These are phyloP conservation scores for Tolypocladium endophyticum DNA, from an alignment of 2,329 filamentous ascomycete genomes.

Conservation along the genomic window DNA sequence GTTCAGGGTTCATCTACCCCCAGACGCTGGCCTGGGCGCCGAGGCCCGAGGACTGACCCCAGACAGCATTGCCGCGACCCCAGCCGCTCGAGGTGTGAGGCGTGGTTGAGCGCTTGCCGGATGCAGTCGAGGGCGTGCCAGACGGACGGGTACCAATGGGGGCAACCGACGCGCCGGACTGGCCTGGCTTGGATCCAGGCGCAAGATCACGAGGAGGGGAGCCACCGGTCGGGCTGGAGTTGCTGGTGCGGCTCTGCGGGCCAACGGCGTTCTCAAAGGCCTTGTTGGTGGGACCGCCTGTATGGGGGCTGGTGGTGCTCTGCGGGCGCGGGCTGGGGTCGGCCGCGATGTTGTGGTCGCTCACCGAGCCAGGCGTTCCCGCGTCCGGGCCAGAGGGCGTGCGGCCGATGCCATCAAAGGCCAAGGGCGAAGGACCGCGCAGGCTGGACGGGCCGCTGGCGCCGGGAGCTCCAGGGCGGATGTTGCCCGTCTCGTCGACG, in stretches of 20 bases:
- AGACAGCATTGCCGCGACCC: conserved; percentile 72
- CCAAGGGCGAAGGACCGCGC: conserved; percentile 69
- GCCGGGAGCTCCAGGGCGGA: conserved; percentile 56
- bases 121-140: conserved; percentile 38
- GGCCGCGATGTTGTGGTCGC: conserved; percentile 34
- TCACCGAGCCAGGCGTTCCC: conserved; percentile 28
- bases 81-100: conserved; percentile 78
- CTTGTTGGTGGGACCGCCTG: conserved; percentile 42
- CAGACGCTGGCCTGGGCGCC: conserved; percentile 89
- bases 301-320: conserved; percentile 76
- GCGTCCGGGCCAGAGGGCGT: conserved; percentile 24
- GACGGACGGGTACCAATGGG: conserved; percentile 87
- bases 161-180: conserved; percentile 58
- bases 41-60: conserved; percentile 72
- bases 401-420: conserved; percentile 52
- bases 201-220: conserved; percentile 64
- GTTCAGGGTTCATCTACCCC: conserved; percentile 46
- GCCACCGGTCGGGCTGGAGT: conserved; percentile 68
- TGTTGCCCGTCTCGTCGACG: conserved; percentile 55
- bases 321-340: conserved; percentile 57
- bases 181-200: conserved; percentile 40
- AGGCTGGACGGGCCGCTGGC: conserved; percentile 52
- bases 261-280: conserved; percentile 48
- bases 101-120: conserved; percentile 73
- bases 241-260: conserved; percentile 64